Base-by-base conservation (phyloP, 1,139 yeast species). In the Candida sanyaensis region DNA sequence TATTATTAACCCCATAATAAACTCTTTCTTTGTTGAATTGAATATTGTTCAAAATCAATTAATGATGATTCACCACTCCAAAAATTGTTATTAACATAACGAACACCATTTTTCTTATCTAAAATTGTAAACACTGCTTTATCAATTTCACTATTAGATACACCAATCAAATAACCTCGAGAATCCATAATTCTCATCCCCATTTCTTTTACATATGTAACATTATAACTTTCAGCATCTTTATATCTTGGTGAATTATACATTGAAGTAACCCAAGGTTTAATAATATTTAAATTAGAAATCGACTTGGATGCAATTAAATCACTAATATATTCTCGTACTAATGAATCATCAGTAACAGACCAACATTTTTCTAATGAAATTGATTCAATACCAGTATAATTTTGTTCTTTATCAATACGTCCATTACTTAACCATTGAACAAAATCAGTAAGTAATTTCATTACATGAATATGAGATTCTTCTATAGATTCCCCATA, bases 301-400 rank as follows among this genome's bases (percentile, higher is more conserved):
- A 11, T 38, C 5, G 26, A 9, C 17, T 28, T 39, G 9, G 37
- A 23, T 5, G 33, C 34, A 26, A 45, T 39, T n/a, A 40, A 29
- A 29, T 42, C 40, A 11, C 42, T 50, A 42, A 58, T 59, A 45
- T 56, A 56, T 30, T 59, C 62, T 46, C 72, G 49, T 8, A 57
- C 46, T 11, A 61, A 50, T 0, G 64, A 52, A 37, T 67, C 73
- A 49, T 69, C 70, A 1, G 64, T 53, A 8, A 66, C 56, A 1
- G 73, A 65, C 75, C 75, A 70, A 37, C 70, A 64, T 49, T 66
- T 64, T 46, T 65, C 69, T 8, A 66, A 3, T 55, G 61, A 41
- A 29, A 46, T 17, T 41, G 30, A 13, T 53, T 47, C 11, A 37
- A 54, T 32, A 13, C 48, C 50, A 43, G 52, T 11, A 29, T 37